Base-by-base conservation (phyloP, 2,329 filamentous ascomycete genomes). In the Aureobasidium sp. region DNA sequence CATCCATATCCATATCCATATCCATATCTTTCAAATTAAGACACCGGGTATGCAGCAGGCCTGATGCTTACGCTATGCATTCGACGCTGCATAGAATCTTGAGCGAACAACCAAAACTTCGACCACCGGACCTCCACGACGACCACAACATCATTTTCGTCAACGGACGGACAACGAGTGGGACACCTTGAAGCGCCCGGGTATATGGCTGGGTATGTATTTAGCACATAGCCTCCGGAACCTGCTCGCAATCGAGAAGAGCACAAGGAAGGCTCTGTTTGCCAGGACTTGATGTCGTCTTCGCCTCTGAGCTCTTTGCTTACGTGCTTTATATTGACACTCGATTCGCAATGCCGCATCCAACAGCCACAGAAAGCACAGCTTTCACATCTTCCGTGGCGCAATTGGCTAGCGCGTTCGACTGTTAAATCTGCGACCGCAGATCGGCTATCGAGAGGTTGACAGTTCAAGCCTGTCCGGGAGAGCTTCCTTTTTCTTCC, bases 391-490 rank as follows among this genome's bases (percentile, higher is more conserved):
- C 53, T 45, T 35, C 40, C 53, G 53, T 45, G 53, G 39, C 53
- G 53, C 53, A 57, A 44, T 44, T 57, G 52, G 52, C 53, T 57
- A 57, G 39, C 27, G 53, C 53, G 39, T 57, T 45, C 39, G 53
- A 57, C 39, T 57, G 52, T 54, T 54, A 47, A 24, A 29, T 47
- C 5, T 49, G 47, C 47, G 3, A 29, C 12, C 5, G 44, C 44
- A 17, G 2, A 47, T 47, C 24, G 14, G 44, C 44, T 47, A 47
- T 47, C 44, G 44, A 47, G 44, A 47, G 44, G 44, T 47, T 47
- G 44, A 47, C 44, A 47, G 44, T 47, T 47, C 44, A 47, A 47
- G 44, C 44, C 44, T 47, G 44, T 47, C 44, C 44, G 44, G 44
- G 44, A 47, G 44, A 47, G 44, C 44, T 27, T 29, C 17, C 27